Evolutionary conservation across 106 monocot species (phyloP), one percentile per base, ranked within the genome.

Genomic region (Dendrobium catenatum): DNA sequence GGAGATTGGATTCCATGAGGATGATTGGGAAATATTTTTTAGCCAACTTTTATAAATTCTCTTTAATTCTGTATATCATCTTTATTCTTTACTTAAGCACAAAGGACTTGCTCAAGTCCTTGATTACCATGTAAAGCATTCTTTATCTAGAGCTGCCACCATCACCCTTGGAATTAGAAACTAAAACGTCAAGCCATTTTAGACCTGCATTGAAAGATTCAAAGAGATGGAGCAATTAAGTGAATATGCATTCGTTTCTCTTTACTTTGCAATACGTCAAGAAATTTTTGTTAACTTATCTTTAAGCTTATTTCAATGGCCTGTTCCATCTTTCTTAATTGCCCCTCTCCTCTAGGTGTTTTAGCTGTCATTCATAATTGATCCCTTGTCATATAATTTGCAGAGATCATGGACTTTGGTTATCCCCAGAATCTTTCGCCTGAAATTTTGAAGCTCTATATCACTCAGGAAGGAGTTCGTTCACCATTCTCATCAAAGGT

Each of bases 331-430:
- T 5, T 26, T 51, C 42, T 76, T 49, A 10, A 26, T 49, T 27
- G 20, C 27, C 68, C 10, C 47, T 46, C 47, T 76, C 47, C 24
- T 9, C 44, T 76, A 13, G 19, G 19, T 42, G 19, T 24, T 74
- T 33, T 44, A 43, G 19, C 20, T 76, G 20, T 19, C 15, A 76
- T 49, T 26, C 40, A 15, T 40, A 31, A 22, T 26, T 82, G 54
- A 48, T 61, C 80, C 4, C 41, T 67, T 47, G 13, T 48, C 42
- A 42, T 68, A 15, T 67, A 44, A 79, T 83, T 24, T 87, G 77
- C 89, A 99, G 99, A 99, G 81, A 99, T 99, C 51, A 99, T 99
- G 99, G 99, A 99, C 84, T 99, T 99, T 86, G 99, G 99, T 41
- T 99, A 99, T 72, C 99, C 99, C 54, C 99, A 99, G 80, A 99